Conservation (phyloP, 2,329 filamentous ascomycete species). For the Talaromyces sp. region DNA sequence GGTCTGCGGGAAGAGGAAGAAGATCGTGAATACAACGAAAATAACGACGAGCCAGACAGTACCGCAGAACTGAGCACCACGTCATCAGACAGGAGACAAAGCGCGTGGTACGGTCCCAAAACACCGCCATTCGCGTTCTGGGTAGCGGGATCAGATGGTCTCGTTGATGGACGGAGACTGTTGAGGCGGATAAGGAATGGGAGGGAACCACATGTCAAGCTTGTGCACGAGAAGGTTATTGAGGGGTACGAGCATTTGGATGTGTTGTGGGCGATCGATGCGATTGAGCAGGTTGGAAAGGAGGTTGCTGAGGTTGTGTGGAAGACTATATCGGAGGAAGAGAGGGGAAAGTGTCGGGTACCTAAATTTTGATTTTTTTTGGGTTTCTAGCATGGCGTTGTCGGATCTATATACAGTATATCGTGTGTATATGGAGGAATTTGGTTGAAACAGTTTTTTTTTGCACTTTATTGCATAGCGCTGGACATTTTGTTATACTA, state of each 20-base stretch:
- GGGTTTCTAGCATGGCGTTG: background rate
- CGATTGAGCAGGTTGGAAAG: constrained; percentile 73
- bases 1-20: constrained; percentile 57
- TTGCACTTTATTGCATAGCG: background rate
- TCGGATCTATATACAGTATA: background rate
- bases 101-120: constrained; percentile 77
- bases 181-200: constrained; percentile 70
- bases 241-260: constrained; percentile 90
- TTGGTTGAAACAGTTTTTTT: background rate
- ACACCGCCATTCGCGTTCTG: constrained; percentile 83
- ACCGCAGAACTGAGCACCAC: background rate
- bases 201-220: constrained; percentile 72
- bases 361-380: constrained; percentile 50
- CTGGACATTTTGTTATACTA: background rate
- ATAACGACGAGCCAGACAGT: background rate
- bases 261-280: constrained; percentile 92
- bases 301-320: constrained; percentile 81
- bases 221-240: constrained; percentile 80
- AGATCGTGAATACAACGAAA: constrained; percentile 27
- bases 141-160: constrained; percentile 76
- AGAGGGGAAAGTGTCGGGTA: constrained; percentile 57
- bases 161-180: constrained; percentile 77
- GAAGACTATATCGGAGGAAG: constrained; percentile 63
- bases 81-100: constrained; percentile 31
- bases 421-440: background rate